Evolutionary conservation across 768 basidiomycete genomes (phyloP), one percentile per base, ranked within the genome.

Genomic region (Suillus fuscotomentosus): DNA sequence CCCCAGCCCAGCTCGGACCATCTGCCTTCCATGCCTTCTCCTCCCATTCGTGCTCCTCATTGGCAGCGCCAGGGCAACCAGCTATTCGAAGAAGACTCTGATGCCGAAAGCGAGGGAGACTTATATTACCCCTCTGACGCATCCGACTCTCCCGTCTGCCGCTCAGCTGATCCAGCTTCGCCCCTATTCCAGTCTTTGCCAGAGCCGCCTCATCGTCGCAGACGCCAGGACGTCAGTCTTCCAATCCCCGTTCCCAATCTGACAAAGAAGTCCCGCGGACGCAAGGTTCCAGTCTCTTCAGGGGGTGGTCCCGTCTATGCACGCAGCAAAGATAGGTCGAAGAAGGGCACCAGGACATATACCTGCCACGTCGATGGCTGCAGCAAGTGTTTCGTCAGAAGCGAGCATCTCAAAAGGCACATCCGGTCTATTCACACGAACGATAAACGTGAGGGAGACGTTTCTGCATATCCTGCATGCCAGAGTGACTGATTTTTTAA

Each of bases 321-420:
- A 17, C 65, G 65, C 64, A 76, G 69, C 63, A 71, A 45, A 62
- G 77, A 75, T 59, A 78, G 77, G 68, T 70, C 74, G 0, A 75
- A 75, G 65, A 77, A 68, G 17, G 76, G 74, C 43, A 60, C 69
- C 15, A 78, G 90, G 56, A 80, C 83, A 36, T 89, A 87, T 73
- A 80, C 84, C 65, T 94, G 92, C 73, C 79, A 81, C 22, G 90
- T 90, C 0, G 78, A 84, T 1, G 90, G 85, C 1, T 95, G 93
- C 69, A 86, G 86, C 20, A 93, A 93, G 78, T 87, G 88, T 63
- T 95, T 95, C 70, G 85, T 85, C 43, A 81, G 93, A 2, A 85
- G 88, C 1, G 91, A 94, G 69, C 93, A 95, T 74, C 78, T 95
- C 63, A 92, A 93, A 77, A 79, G 93, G 34, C 93, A 94, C 77